Evolutionary conservation across 139 green algal genomes (phyloP), one percentile per base, ranked within the genome.

Genomic region (Asterochloris erici): DNA sequence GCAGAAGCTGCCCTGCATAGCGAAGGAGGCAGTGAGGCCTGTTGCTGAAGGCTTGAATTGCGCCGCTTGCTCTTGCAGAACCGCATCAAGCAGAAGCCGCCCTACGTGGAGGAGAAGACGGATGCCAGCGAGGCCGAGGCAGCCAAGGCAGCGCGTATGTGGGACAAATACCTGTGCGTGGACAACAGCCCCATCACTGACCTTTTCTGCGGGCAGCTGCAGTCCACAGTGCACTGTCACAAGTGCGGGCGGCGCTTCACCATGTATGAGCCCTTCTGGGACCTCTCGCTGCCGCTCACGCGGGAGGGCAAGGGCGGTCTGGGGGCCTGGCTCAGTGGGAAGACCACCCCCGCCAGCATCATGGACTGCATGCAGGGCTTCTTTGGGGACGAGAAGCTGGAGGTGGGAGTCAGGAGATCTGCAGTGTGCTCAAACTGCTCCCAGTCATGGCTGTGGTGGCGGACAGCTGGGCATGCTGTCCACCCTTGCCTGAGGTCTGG

Each of bases 281-380:
- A 91, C 62, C 86, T 94, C 12, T 89, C 79, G 15, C 84, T 94
- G 69, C 87, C 90, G 11, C 78, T 94, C 63, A 81, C 85, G 17
- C 74, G n/a, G 82, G 82, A 85, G 68, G 76, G 38, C 16, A 77
- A 77, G 38, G 68, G 60, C 9, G 68, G 76, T 73, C 62, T 88
- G 28, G 74, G 29, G 26, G 60, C 78, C 17, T 89, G 81, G 88
- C 78, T 88, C 47, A 81, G 74, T 14, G 73, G 79, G 11, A 81
- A 81, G 54, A 82, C 66, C n/a, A 78, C 78, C 54, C 81, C 87
- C 13, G 66, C 82, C 21, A 82, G 79, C 60, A 84, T 93, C 26
- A 63, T 86, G 79, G 88, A 93, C 88, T 93, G 90, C 83, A 79
- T 93, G 14, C 79, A 74, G 15, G 88, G 79, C 68, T 93, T 90